Percentiles rank a stretch among this genome's conserved stretches.
phyloP scores from a whole-genome alignment of 2,329 filamentous ascomycete species.

The Orbilia blumenaviensis region DNA sequence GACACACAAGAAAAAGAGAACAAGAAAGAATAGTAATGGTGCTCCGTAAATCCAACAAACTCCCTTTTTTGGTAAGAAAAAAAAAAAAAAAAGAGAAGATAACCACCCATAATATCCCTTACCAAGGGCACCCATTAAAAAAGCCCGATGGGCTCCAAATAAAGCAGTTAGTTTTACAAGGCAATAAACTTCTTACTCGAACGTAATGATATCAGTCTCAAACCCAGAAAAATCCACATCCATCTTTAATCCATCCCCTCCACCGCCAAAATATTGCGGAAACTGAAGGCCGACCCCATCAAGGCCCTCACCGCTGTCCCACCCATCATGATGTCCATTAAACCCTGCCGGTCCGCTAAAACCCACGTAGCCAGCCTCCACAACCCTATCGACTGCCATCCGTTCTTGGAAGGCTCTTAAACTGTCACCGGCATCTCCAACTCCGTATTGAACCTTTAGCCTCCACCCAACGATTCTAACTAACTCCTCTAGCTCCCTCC shows the following conservation, averaged over 20 bases:
- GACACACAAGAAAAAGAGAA: too few relatives aligned
- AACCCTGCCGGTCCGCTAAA: neutral
- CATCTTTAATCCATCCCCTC: constrained; percentile 27
- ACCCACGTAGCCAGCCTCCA: neutral
- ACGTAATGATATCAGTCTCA: constrained; percentile 46
- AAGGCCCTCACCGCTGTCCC: neutral
- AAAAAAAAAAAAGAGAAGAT: too few relatives aligned
- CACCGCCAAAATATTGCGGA: neutral
- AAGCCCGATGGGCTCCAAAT: too few relatives aligned
- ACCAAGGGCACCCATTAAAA: too few relatives aligned
- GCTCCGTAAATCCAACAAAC: too few relatives aligned
- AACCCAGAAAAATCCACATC: constrained; percentile 52
- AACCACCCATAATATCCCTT: too few relatives aligned
- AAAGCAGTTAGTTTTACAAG: too few relatives aligned
- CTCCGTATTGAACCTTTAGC: constrained; percentile 29
- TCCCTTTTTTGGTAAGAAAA: too few relatives aligned
- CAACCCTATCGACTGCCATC: constrained; percentile 1
- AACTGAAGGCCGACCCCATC: neutral
- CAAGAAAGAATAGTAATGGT: too few relatives aligned
- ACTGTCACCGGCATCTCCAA: neutral
- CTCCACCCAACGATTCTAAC: constrained; percentile 27
- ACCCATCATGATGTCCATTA: neutral
- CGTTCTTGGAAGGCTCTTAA: constrained; percentile 27
- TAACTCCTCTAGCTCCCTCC: constrained; percentile 24
- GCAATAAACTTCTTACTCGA: neutral